Conservation (phyloP, 2,329 filamentous ascomycete species). For the Beauveria bassiana region DNA sequence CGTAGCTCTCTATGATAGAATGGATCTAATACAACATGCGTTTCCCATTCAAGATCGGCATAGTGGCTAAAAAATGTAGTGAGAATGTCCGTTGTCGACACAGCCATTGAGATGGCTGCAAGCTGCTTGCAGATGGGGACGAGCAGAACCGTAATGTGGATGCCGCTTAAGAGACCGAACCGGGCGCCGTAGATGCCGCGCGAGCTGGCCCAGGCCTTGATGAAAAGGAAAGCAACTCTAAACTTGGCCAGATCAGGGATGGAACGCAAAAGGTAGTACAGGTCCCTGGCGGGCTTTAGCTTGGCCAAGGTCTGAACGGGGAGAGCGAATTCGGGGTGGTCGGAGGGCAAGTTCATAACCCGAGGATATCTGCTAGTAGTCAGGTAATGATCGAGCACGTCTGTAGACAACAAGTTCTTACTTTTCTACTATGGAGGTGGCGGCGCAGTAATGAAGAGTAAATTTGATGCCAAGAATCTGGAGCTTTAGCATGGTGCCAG, state of each 20-base stretch:
- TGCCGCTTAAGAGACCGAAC: conserved; percentile 58
- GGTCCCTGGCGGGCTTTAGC: conserved; percentile 56
- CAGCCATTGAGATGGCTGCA: conserved; percentile 24
- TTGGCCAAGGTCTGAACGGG: conserved; percentile 49
- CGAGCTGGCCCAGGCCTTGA: conserved; percentile 54
- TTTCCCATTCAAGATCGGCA: conserved; percentile 50
- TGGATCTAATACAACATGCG: conserved; percentile 48
- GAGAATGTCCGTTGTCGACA: conserved; percentile 45
- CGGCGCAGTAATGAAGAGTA: conserved; percentile 60
- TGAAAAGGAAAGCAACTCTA: conserved; percentile 47
- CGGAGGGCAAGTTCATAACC: conserved; percentile 37
- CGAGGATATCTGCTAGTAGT: conserved; percentile 33
- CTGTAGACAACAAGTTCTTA: conserved; percentile 12
- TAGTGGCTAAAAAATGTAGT: conserved; percentile 58
- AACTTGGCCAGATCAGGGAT: conserved; percentile 53
- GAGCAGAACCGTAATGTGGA: conserved; percentile 57
- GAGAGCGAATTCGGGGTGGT: conserved; percentile 47
- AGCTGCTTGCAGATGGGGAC: conserved; percentile 52
- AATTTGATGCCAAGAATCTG: conserved; percentile 49
- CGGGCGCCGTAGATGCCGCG: conserved; percentile 57
- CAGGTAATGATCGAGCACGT: neutral
- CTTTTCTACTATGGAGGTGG: conserved; percentile 45
- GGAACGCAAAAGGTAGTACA: conserved; percentile 51
- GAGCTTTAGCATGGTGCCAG: conserved; percentile 58
- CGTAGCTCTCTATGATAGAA: conserved; percentile 45